These are phyloP conservation scores for Atalantia buxifolia DNA, from an alignment of 345 rosid species.

Conservation along the genomic window DNA sequence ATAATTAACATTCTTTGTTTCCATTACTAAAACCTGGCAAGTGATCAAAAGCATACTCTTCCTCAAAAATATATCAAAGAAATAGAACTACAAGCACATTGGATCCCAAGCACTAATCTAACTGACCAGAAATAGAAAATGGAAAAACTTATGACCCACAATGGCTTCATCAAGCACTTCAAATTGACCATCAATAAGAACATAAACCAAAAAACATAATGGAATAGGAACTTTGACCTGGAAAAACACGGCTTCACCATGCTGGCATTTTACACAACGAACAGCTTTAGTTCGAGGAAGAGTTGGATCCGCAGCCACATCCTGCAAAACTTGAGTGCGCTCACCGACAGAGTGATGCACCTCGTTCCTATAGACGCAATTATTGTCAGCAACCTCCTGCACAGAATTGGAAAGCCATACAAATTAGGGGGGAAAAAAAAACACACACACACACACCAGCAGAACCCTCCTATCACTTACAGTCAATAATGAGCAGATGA, in stretches of 20 bases:
- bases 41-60: background rate
- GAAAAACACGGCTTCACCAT: conserved; percentile 72
- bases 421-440: background rate
- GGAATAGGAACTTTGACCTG: conserved; percentile 35
- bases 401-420: background rate
- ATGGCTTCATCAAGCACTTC: background rate
- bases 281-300: conserved; percentile 76
- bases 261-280: conserved; percentile 41
- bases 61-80: background rate
- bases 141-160: background rate
- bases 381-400: conserved; percentile 59
- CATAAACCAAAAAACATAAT: background rate
- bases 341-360: conserved; percentile 68
- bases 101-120: background rate
- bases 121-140: background rate
- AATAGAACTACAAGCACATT: background rate
- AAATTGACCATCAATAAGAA: background rate
- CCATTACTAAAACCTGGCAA: background rate
- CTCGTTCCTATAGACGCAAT: conserved; percentile 66
- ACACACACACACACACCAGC: background rate
- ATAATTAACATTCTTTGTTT: background rate
- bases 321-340: conserved; percentile 60
- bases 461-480: background rate
- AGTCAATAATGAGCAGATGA: background rate
- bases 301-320: conserved; percentile 78